Percentiles rank a stretch among this genome's conserved stretches.
phyloP scores from a whole-genome alignment of 148 eudicot species.

The Rhododendron henanense region DNA sequence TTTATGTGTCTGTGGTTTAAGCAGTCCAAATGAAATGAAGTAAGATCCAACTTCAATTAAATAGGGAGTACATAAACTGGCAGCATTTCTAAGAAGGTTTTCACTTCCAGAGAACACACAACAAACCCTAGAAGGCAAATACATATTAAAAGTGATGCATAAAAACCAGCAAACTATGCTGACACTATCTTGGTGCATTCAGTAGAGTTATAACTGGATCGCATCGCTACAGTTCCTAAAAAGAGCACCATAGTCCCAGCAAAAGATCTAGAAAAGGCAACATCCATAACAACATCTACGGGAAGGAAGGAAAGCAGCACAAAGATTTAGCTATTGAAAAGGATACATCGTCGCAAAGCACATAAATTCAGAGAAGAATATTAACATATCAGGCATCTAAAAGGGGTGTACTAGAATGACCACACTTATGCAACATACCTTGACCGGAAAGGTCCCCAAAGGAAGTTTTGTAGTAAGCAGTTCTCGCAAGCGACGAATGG shows the following conservation, averaged over 20 bases:
- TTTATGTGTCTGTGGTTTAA: not conserved
- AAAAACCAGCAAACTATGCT: not conserved
- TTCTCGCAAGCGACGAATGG: constrained; percentile 81
- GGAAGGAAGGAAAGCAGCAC: not conserved
- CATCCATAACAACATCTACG: not conserved
- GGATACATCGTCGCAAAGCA: not conserved
- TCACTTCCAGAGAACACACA: not conserved
- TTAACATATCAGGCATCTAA: constrained; percentile 1
- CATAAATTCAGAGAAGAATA: not conserved
- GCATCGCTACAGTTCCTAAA: not conserved
- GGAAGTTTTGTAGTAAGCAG: constrained; percentile 90
- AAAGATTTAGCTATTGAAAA: not conserved
- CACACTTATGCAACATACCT: constrained; percentile 39
- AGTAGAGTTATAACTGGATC: not conserved
- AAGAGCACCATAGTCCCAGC: not conserved
- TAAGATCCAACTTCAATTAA: not conserved
- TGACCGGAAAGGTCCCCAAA: constrained; percentile 79
- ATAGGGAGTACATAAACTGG: not conserved
- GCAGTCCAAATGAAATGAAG: not conserved
- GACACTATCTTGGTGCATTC: not conserved
- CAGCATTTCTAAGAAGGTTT: constrained; percentile 3
- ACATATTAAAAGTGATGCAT: not conserved
- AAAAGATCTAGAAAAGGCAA: not conserved
- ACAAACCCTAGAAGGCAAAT: not conserved
- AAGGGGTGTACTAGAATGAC: not conserved